Percentiles rank a stretch among this genome's conserved stretches.
phyloP scores from a whole-genome alignment of 2,329 filamentous ascomycete genomes.

The Aspergillus fischeri region DNA sequence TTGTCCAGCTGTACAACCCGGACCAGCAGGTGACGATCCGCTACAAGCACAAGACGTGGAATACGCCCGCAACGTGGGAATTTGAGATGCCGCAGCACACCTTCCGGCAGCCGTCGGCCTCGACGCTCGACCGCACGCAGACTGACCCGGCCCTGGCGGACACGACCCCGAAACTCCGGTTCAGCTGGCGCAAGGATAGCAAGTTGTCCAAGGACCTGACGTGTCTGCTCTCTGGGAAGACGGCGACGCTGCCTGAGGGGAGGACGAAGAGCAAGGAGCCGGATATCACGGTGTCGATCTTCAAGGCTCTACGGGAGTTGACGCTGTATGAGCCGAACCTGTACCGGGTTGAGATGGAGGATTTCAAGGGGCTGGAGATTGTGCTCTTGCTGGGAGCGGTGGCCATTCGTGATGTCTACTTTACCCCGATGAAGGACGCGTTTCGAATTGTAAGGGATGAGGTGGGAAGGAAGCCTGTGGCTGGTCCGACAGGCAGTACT shows the following conservation, averaged over 20 bases:
- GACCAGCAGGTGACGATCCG: slow-evolving; percentile 74
- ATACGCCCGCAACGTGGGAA: slow-evolving; percentile 75
- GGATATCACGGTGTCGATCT: slow-evolving; percentile 91
- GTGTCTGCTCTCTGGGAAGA: slow-evolving; percentile 79
- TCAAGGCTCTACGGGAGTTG: slow-evolving; percentile 69
- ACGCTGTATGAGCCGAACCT: slow-evolving; percentile 94
- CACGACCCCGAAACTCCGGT: slow-evolving; percentile 68
- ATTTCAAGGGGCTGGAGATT: slow-evolving; percentile 87
- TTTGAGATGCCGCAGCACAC: slow-evolving; percentile 86
- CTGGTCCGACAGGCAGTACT: not conserved
- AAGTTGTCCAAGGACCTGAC: slow-evolving; percentile 82
- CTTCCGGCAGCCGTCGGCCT: slow-evolving; percentile 75
- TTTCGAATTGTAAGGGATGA: slow-evolving; percentile 51
- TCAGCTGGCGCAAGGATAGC: slow-evolving; percentile 86
- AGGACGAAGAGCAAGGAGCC: slow-evolving; percentile 82
- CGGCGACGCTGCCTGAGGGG: slow-evolving; percentile 55
- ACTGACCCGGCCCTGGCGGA: slow-evolving; percentile 55
- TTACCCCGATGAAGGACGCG: slow-evolving; percentile 62
- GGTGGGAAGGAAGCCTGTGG: not conserved
- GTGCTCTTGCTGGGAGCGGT: slow-evolving; percentile 62
- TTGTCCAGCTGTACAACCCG: slow-evolving; percentile 89
- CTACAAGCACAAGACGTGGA: slow-evolving; percentile 70
- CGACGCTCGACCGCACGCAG: slow-evolving; percentile 70
- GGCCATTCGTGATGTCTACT: slow-evolving; percentile 60
- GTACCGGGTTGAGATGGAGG: slow-evolving; percentile 84